Evolutionary conservation across 2,329 filamentous ascomycete genomes (phyloP).

Genomic region (Teratosphaeria zuluensis): DNA sequence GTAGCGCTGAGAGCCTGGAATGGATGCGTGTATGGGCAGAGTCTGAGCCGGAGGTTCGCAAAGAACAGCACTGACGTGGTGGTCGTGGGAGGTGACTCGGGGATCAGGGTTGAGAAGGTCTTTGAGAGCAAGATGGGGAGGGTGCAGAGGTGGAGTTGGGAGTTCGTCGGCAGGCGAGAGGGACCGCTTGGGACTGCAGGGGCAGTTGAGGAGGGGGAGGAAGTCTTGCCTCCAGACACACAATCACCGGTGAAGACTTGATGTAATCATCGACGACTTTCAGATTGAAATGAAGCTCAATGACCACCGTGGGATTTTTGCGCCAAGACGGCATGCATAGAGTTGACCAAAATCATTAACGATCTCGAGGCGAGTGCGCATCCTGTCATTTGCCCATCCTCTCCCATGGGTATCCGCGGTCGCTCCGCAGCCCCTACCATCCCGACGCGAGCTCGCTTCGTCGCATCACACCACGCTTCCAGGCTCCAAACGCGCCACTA

Average conservation of each 20-base stretch:
- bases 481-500: too few species aligned
- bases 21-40: conserved; percentile 74
- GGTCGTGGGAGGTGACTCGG: conserved; percentile 1
- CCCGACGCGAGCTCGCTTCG: too few species aligned
- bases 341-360: too few species aligned
- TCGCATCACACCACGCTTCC: too few species aligned
- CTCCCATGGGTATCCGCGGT: too few species aligned
- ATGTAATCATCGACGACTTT: neutral
- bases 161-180: conserved; percentile 48
- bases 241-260: conserved; percentile 7
- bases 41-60: conserved; percentile 61
- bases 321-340: neutral
- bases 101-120: neutral
- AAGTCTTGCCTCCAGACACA: conserved; percentile 24
- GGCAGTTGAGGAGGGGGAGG: neutral
- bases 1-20: conserved; percentile 69
- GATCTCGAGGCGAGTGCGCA: too few species aligned
- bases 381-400: too few species aligned
- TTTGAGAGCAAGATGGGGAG: conserved; percentile 49
- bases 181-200: neutral
- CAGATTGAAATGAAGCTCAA: too few species aligned
- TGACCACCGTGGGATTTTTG: too few species aligned
- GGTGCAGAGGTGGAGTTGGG: conserved; percentile 66
- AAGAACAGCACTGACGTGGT: conserved; percentile 44
- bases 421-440: too few species aligned